These are phyloP conservation scores for Populus euphratica DNA, from an alignment of 345 rosid genomes.

Conservation along the genomic window DNA sequence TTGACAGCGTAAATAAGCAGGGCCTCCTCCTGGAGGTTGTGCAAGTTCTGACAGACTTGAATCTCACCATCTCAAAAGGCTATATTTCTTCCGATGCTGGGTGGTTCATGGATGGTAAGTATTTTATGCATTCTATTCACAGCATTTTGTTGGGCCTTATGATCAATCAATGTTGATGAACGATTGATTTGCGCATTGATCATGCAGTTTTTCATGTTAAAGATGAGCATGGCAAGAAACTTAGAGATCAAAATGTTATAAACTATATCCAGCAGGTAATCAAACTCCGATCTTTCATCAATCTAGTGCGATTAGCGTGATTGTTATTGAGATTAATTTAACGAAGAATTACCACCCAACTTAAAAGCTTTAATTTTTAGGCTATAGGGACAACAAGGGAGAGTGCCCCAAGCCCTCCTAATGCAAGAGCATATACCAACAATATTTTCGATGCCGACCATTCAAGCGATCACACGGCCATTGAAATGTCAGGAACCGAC, in stretches of 20 bases:
- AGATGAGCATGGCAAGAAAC: constrained; percentile 67
- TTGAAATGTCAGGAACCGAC: constrained; percentile 65
- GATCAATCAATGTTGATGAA: neutral
- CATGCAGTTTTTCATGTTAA: constrained; percentile 72
- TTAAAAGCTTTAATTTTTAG: constrained; percentile 24
- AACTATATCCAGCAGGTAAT: constrained; percentile 57
- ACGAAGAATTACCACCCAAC: neutral
- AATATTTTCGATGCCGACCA: constrained; percentile 18
- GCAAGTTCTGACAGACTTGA: constrained; percentile 68
- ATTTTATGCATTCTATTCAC: neutral
- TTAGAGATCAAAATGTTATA: constrained; percentile 50
- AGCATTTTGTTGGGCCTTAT: neutral
- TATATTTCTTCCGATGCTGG: constrained; percentile 78
- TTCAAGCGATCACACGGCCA: constrained; percentile 48
- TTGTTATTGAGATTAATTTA: neutral
- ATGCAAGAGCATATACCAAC: constrained; percentile 18
- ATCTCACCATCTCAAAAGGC: constrained; percentile 54
- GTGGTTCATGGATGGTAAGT: constrained; percentile 81
- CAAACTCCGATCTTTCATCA: neutral
- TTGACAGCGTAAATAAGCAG: constrained; percentile 65
- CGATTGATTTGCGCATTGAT: neutral
- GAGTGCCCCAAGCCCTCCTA: constrained; percentile 24
- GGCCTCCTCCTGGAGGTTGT: constrained; percentile 78
- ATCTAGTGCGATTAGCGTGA: neutral
- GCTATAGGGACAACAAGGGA: constrained; percentile 54